Base-by-base conservation (phyloP, 2,329 filamentous ascomycete species). In the Colletotrichum sp. region DNA sequence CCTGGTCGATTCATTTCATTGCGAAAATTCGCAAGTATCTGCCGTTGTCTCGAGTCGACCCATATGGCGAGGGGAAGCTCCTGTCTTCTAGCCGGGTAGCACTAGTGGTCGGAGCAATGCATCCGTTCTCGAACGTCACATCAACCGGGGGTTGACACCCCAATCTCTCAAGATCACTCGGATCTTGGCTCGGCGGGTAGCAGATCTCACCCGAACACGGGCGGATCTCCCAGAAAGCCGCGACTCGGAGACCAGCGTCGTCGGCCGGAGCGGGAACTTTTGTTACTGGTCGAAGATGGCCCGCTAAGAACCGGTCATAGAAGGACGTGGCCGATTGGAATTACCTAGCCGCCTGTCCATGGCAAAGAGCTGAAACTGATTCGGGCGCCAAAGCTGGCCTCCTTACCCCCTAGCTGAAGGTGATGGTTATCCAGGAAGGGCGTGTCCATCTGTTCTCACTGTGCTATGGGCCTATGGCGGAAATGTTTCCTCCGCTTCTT, bases 21-120 rank as follows among this genome's bases (percentile, higher is more conserved):
- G 44, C 44, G 9, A 6, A n/a, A 3, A n/a, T 12, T 21, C 2
- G 9, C 44, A 49, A 49, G 44, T 49, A 21, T n/a, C 18, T 49
- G 6, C 0, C 18, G 18, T 49, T 0, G n/a, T 49, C 44, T 49
- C 5, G 9, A 49, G 5, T 49, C 6, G 18, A 10, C 5, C n/a
- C 44, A 21, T n/a, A 49, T 21, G 18, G 5, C 44, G 9, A n/a
- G 39, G 44, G 44, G 5, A 49, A 12, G 5, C 10, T 21, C 5
- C 6, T 21, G 5, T 4, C 9, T 18, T 21, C 18, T 49, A 12
- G 44, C 18, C 9, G 44, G 9, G 18, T 4, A 39, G 18, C 18
- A 49, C 44, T 21, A 49, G 44, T 49, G 9, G n/a, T 49, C 18
- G 44, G 44, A 49, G 44, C 18, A n/a, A 21, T 49, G 44, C 44